Percentiles rank a stretch among this genome's conserved stretches.
These are phyloP conservation scores for Rutidosis leptorrhynchoides DNA, from an alignment of 129 eudicot species.

Conservation along the genomic window DNA sequence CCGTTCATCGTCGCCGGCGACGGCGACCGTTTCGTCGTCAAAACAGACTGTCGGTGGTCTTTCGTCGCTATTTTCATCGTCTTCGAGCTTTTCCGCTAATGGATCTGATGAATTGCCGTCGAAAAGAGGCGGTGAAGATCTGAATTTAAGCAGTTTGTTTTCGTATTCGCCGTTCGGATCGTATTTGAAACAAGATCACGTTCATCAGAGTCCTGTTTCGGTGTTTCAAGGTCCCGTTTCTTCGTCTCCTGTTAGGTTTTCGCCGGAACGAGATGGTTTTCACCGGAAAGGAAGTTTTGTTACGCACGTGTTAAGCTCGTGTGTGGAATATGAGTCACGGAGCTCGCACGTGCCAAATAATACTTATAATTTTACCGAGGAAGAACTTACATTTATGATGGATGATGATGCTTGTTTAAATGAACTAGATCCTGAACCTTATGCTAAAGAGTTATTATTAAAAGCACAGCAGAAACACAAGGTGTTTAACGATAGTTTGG, in stretches of 20 bases:
- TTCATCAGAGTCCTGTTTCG: constrained; percentile 89
- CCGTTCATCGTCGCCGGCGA: constrained; percentile 52
- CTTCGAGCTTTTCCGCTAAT: constrained; percentile 32
- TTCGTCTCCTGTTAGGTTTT: constrained; percentile 45
- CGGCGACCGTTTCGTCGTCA: constrained; percentile 45
- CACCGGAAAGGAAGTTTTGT: constrained; percentile 38
- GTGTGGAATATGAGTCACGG: constrained; percentile 59
- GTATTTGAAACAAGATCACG: constrained; percentile 66
- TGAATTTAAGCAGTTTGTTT: constrained; percentile 56
- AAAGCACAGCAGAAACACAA: constrained; percentile 65
- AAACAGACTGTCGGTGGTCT: constrained; percentile 63
- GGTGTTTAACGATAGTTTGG: constrained; percentile 59
- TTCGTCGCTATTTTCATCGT: constrained; percentile 62
- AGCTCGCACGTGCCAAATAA: constrained; percentile 20
- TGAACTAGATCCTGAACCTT: constrained; percentile 38
- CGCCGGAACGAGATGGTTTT: constrained; percentile 46
- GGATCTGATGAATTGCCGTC: constrained; percentile 51
- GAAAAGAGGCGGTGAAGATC: constrained; percentile 41
- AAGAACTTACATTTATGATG: constrained; percentile 83
- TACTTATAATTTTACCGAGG: constrained; percentile 43
- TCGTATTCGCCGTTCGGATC: constrained; percentile 61
- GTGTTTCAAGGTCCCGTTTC: constrained; percentile 65
- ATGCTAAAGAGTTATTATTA: constrained; percentile 49
- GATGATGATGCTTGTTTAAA: constrained; percentile 49
- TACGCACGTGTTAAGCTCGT: constrained; percentile 54